A percentile compares a stretch with the other conserved stretches of the same genome.
Evolutionary conservation across 1,284 basidiomycete genomes (phyloP).

Genomic region (Austroboletus novae-zelandiae): DNA sequence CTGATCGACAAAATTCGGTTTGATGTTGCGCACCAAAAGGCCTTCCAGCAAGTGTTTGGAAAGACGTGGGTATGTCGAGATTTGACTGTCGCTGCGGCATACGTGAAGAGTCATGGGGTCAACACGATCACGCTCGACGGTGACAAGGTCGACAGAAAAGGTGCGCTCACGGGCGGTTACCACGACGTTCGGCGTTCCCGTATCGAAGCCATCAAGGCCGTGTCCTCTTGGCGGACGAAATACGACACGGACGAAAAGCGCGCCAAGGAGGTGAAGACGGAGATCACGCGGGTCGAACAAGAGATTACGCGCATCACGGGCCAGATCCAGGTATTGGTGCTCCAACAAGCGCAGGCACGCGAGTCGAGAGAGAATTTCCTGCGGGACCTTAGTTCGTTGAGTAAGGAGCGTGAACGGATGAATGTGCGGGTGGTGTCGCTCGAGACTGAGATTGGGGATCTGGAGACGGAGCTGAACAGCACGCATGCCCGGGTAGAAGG

Average conservation of each 20-base stretch:
- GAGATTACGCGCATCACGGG: slow-evolving; percentile 81
- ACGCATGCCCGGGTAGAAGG: slow-evolving; percentile 61
- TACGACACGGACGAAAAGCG: slow-evolving; percentile 66
- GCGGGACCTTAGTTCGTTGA: slow-evolving; percentile 61
- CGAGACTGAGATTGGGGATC: slow-evolving; percentile 68
- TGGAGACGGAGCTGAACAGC: slow-evolving; percentile 66
- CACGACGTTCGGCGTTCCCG: slow-evolving; percentile 90
- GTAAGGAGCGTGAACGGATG: slow-evolving; percentile 72
- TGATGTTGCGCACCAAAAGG: slow-evolving; percentile 70
- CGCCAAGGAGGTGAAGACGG: slow-evolving; percentile 71
- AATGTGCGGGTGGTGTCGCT: slow-evolving; percentile 62
- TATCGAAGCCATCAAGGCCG: slow-evolving; percentile 81
- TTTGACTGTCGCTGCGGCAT: slow-evolving; percentile 89
- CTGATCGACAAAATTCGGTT: slow-evolving; percentile 84
- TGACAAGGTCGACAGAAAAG: slow-evolving; percentile 96
- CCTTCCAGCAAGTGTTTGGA: slow-evolving; percentile 98
- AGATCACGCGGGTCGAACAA: slow-evolving; percentile 78
- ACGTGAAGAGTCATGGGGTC: slow-evolving; percentile 91
- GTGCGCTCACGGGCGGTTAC: slow-evolving; percentile 93
- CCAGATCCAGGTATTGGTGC: slow-evolving; percentile 68
- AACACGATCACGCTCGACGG: slow-evolving; percentile 98
- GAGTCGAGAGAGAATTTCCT: slow-evolving; percentile 68
- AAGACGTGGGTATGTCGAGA: slow-evolving; percentile 95
- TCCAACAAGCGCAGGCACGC: slow-evolving; percentile 70
- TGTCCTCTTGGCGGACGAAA: slow-evolving; percentile 76